These are phyloP conservation scores for Eucalyptus tenuipes DNA, from an alignment of 345 rosid genomes.

Conservation along the genomic window DNA sequence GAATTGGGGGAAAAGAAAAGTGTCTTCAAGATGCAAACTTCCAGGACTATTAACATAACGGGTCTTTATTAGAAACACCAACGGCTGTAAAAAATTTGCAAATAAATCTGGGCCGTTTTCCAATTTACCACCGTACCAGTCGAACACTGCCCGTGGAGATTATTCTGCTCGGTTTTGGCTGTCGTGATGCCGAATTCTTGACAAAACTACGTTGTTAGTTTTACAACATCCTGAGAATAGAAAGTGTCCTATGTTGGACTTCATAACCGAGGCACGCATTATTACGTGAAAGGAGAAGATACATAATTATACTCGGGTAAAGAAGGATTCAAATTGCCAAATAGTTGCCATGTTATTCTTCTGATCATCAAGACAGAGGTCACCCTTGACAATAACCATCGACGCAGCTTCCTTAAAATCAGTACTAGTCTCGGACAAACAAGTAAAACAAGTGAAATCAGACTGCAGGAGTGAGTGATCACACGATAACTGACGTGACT, in stretches of 20 bases:
- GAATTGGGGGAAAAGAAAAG: neutral
- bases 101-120: neutral
- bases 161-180: neutral
- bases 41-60: neutral
- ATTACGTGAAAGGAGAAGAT: neutral
- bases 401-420: neutral
- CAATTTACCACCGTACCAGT: neutral
- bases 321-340: neutral
- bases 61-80: neutral
- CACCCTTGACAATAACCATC: neutral
- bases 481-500: neutral
- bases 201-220: neutral
- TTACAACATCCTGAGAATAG: neutral
- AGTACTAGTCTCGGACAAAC: neutral
- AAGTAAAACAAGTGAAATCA: neutral
- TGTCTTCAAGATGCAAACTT: neutral
- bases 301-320: neutral
- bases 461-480: neutral
- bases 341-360: neutral
- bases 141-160: neutral
- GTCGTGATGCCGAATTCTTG: neutral
- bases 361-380: neutral
- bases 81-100: neutral
- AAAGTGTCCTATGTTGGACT: neutral
- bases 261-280: neutral